Conservation (phyloP, 306 rosid species). For the Adenanthera pavonina region DNA sequence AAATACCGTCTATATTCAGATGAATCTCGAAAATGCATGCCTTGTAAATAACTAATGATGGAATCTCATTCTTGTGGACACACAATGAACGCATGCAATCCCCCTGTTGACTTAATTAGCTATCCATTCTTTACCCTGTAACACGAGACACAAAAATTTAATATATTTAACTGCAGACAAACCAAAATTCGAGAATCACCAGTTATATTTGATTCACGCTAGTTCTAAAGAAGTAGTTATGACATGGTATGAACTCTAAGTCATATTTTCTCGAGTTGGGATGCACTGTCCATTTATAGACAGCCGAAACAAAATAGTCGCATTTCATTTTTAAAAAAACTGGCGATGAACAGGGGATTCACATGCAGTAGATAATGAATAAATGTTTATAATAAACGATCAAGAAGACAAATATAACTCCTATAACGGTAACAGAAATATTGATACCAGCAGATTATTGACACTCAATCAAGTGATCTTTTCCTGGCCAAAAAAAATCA, state of each 20-base stretch:
- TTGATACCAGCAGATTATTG: background rate
- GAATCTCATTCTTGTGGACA: background rate
- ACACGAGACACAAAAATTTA: background rate
- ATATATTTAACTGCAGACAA: background rate
- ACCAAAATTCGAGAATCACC: background rate
- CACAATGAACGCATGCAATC: background rate
- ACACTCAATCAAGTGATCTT: background rate
- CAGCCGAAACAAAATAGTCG: background rate
- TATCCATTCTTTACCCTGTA: background rate
- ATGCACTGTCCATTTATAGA: background rate
- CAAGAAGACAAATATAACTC: background rate
- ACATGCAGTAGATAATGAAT: background rate
- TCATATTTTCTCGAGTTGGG: background rate
- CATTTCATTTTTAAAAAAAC: background rate
- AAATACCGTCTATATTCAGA: background rate
- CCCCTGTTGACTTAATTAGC: conserved; percentile 1
- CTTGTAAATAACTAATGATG: background rate
- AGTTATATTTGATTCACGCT: background rate
- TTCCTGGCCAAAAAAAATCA: background rate
- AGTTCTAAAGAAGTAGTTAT: background rate
- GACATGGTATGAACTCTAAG: background rate
- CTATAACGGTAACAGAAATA: background rate
- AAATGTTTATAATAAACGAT: background rate
- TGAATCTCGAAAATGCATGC: background rate
- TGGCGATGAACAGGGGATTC: background rate